These are phyloP conservation scores for Patellaria atrata DNA, from an alignment of 495 filamentous ascomycete genomes.

Conservation along the genomic window DNA sequence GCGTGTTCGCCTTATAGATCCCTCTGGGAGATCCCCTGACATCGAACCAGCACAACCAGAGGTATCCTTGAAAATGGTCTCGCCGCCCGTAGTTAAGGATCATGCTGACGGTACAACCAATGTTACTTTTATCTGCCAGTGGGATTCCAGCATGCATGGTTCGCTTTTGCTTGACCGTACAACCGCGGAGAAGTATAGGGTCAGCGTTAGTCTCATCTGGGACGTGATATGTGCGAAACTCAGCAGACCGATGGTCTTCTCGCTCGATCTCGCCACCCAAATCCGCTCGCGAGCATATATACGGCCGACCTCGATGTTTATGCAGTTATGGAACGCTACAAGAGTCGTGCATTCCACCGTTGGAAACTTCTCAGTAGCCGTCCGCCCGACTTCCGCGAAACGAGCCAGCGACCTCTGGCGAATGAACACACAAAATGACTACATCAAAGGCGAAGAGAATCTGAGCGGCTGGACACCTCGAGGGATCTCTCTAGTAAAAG, in stretches of 20 bases:
- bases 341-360: constrained; percentile 77
- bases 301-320: constrained; percentile 72
- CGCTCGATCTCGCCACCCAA: constrained; percentile 63
- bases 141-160: constrained; percentile 88
- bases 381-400: constrained; percentile 80
- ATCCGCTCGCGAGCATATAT: constrained; percentile 74
- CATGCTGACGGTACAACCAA: constrained; percentile 88
- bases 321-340: constrained; percentile 69
- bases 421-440: constrained; percentile 88
- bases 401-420: constrained; percentile 87
- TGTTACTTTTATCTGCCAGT: constrained; percentile 73
- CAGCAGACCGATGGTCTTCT: constrained; percentile 70
- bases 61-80: constrained; percentile 58
- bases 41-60: constrained; percentile 55
- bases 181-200: constrained; percentile 78
- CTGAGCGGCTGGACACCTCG: constrained; percentile 74
- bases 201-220: constrained; percentile 77
- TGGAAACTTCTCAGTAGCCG: constrained; percentile 67
- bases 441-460: constrained; percentile 86
- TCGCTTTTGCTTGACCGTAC: constrained; percentile 80
- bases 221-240: constrained; percentile 67
- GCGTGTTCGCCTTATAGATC: constrained; percentile 66
- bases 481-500: constrained; percentile 71
- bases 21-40: constrained; percentile 70
- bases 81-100: constrained; percentile 57